Conservation (phyloP, 129 eudicot species). For the Glebionis coronaria region DNA sequence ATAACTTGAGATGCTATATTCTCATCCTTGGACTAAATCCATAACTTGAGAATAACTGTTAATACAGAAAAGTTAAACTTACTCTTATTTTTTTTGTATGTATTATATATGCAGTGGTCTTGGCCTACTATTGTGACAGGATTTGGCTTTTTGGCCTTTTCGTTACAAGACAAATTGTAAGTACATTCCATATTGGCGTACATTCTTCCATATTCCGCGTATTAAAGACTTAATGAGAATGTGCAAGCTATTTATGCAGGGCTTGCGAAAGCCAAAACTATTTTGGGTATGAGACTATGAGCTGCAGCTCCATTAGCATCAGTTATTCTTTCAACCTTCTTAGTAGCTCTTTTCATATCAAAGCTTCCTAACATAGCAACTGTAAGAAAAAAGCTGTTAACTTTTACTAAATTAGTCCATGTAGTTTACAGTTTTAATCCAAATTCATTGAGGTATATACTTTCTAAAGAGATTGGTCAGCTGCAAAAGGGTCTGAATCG, state of each 20-base stretch:
- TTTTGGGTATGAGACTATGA: slow-evolving; percentile 91
- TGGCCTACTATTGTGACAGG: slow-evolving; percentile 89
- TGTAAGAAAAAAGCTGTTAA: slow-evolving; percentile 36
- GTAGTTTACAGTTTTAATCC: slow-evolving; percentile 2
- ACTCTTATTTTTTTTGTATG: too few relatives aligned
- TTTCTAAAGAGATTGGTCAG: slow-evolving; percentile 64
- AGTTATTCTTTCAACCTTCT: slow-evolving; percentile 64
- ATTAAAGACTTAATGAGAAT: not conserved
- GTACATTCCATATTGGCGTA: slow-evolving; percentile 9
- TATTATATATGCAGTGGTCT: slow-evolving; percentile 70
- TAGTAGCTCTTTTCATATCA: slow-evolving; percentile 53
- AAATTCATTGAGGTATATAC: too few relatives aligned
- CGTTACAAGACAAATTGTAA: slow-evolving; percentile 71
- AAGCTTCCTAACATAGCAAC: slow-evolving; percentile 43
- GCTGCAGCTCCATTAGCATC: slow-evolving; percentile 91
- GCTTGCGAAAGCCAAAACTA: slow-evolving; percentile 58
- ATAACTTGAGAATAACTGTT: too few relatives aligned
- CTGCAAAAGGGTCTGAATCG: slow-evolving; percentile 81
- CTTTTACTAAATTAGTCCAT: not conserved
- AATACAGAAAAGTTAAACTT: too few relatives aligned
- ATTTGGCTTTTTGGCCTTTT: slow-evolving; percentile 48
- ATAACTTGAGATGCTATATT: too few relatives aligned
- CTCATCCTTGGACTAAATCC: too few relatives aligned
- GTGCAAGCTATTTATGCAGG: slow-evolving; percentile 35
- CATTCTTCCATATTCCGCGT: not conserved